Conservation (phyloP, 2,329 filamentous ascomycete species). For the Colletotrichum cereale region DNA sequence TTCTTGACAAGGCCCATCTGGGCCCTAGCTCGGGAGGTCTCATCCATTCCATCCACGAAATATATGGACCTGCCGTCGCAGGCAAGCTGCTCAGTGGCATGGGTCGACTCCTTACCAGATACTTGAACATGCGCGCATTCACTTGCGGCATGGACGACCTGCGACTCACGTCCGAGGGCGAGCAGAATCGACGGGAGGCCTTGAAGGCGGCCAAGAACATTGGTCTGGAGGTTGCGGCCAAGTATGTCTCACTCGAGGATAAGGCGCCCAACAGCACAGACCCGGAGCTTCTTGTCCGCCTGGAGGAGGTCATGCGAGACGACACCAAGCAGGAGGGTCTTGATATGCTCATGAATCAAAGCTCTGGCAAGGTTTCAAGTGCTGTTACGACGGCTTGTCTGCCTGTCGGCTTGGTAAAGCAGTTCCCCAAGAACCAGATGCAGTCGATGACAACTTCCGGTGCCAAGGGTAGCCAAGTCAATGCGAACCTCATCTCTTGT, state of each 20-base stretch:
- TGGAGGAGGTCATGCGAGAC: conserved; percentile 92
- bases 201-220: conserved; percentile 75
- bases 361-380: conserved; percentile 78
- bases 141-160: conserved; percentile 98
- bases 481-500: conserved; percentile 97
- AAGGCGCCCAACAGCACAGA: conserved; percentile 72
- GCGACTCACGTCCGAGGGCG: conserved; percentile 83
- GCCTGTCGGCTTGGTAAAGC: conserved; percentile 85
- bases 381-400: conserved; percentile 84
- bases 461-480: conserved; percentile 92
- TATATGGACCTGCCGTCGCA: conserved; percentile 88
- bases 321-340: conserved; percentile 91
- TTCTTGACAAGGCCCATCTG: conserved; percentile 95
- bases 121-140: conserved; percentile 93
- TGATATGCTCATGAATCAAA: conserved; percentile 87
- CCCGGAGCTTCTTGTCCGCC: conserved; percentile 78
- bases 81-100: conserved; percentile 91
- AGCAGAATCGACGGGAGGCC: conserved; percentile 76
- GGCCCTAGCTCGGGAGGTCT: conserved; percentile 89
- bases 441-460: conserved; percentile 98
- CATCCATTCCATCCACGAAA: conserved; percentile 92
- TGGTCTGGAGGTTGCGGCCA: conserved; percentile 83
- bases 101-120: conserved; percentile 88
- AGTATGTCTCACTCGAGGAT: conserved; percentile 87
- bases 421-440: conserved; percentile 98